phyloP scores from a whole-genome alignment of 177 flowering plant species.

The Vitis hybrid region DNA sequence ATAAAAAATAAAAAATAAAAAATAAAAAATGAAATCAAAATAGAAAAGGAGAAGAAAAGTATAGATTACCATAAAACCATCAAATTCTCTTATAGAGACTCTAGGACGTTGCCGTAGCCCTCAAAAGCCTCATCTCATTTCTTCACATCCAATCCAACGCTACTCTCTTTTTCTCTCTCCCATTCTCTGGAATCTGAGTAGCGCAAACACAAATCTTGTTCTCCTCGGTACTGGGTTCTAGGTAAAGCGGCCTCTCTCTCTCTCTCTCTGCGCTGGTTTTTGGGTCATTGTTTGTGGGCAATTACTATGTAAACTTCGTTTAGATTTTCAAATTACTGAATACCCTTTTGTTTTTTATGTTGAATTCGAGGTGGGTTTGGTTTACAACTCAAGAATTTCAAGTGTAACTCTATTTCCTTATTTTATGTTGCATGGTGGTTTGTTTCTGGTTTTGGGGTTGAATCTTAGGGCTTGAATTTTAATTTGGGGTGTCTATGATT shows the following conservation, averaged over 20 bases:
- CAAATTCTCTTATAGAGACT: neutral
- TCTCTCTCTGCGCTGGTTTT: neutral
- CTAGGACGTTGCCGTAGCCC: neutral
- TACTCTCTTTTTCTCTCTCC: conserved; percentile 1
- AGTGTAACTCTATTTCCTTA: too few species aligned
- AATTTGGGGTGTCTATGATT: too few species aligned
- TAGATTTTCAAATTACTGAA: conserved; percentile 3
- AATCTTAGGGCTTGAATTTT: too few species aligned
- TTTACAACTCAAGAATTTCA: neutral
- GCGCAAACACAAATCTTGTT: neutral
- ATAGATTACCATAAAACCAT: neutral
- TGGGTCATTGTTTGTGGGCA: neutral
- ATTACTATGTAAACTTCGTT: neutral
- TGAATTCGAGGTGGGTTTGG: conserved; percentile 15
- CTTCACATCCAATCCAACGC: conserved; percentile 1
- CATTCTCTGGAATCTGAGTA: neutral
- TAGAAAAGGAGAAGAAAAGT: too few species aligned
- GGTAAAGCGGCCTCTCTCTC: conserved; percentile 7
- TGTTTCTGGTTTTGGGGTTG: too few species aligned
- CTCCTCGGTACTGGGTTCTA: neutral
- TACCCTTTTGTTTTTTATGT: conserved; percentile 10
- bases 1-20: too few species aligned
- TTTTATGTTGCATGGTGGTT: too few species aligned
- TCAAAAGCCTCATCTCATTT: neutral
- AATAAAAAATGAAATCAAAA: too few species aligned